A percentile compares a stretch with the other conserved stretches of the same genome.
These are phyloP conservation scores for Cafeteria roenbergensis DNA, from an alignment of 108 stramenopile genomes.

Conservation along the genomic window DNA sequence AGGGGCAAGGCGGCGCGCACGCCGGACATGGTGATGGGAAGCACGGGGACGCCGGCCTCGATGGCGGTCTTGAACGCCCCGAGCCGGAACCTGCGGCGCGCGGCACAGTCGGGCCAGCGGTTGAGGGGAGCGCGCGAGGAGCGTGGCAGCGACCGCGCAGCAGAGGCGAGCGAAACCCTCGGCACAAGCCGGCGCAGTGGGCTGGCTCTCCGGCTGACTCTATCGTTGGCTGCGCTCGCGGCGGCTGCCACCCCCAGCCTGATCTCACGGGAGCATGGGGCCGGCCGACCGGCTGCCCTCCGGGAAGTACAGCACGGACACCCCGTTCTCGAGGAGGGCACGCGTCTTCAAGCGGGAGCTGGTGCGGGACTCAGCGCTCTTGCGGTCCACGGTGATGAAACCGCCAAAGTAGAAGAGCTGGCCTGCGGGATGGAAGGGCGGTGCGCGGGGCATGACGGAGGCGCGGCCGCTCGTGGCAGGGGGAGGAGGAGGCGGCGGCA, in stretches of 20 bases:
- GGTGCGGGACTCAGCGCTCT: neutral
- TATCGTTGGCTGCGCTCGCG: neutral
- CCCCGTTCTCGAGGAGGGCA: no score
- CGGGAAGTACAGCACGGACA: no score
- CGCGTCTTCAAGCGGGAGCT: no score
- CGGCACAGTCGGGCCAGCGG: no score
- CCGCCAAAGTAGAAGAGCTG: neutral
- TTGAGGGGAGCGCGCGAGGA: neutral
- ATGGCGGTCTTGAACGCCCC: constrained; percentile 5
- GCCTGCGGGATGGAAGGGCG: no score
- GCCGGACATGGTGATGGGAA: constrained; percentile 1
- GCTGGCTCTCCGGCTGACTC: neutral
- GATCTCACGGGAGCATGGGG: no score
- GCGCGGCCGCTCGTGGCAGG: no score
- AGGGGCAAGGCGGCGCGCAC: neutral
- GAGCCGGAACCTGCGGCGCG: neutral
- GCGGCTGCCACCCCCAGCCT: neutral
- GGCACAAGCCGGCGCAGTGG: neutral
- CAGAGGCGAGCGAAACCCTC: neutral
- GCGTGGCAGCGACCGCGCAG: neutral
- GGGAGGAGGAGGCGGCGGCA: no score
- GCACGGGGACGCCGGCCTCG: neutral
- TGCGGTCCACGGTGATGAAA: neutral
- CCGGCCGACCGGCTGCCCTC: no score
- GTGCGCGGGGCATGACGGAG: no score